Evolutionary conservation across 768 basidiomycete species (phyloP), one percentile per base, ranked within the genome.

Genomic region (Naganishia kalamii): DNA sequence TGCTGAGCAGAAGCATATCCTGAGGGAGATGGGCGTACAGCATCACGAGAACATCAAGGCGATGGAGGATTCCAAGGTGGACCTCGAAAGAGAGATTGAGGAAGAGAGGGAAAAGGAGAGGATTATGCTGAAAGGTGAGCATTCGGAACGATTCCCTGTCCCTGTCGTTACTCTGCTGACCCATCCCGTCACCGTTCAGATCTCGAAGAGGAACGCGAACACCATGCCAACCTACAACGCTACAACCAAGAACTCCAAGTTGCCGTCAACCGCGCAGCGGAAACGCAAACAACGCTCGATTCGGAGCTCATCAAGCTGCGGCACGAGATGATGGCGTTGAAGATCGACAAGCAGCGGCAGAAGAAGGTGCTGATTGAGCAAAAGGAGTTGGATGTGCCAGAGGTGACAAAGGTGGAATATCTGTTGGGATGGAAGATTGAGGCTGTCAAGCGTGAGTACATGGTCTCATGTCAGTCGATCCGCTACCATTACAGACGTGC

Each of bases 91-190:
- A 0, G 87, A 90, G 76, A 91, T 84, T 1, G 86, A 84, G 61
- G 81, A 85, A 47, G 90, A 88, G 78, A 88, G 90, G 70, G 74
- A 88, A 59, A 83, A 81, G 71, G 91, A 92, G 77, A 86, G 90
- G 32, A 86, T 89, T 59, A 82, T 93, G 62, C 82, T 90, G 2
- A 83, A 84, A 63, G 84, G 90, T 91, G 19, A 44, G 43, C 75
- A n/a, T 84, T 69, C 81, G 83, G 0, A 81, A 86, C 2, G 80
- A 84, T 19, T 80, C 81, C 50, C 23, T 29, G 30, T 51, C 25
- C 29, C 21, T 33, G 7, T 29, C 32, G 17, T 12, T 27, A 17
- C 17, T 13, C n/a, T 29, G 19, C 46, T n/a, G 35, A 11, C 19
- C 17, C 21, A 3, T 25, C n/a, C 29, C 13, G 21, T 47, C 10